Percentiles rank a stretch among this genome's conserved stretches.
phyloP scores from a whole-genome alignment of 2,329 filamentous ascomycete species.

The Thielaviopsis populi region DNA sequence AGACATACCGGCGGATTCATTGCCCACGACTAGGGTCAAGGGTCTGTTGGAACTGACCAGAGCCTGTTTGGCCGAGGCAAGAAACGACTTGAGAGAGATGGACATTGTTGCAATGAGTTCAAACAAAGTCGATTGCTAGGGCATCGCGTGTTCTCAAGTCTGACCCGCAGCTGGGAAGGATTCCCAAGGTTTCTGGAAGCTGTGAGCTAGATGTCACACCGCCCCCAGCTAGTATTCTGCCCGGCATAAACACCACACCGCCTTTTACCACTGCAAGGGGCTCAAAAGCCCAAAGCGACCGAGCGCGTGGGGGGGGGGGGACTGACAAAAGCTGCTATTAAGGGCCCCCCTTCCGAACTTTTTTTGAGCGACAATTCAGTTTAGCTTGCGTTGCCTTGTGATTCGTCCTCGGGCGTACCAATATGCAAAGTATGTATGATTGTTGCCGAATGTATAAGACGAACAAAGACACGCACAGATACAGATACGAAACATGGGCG shows the following conservation, averaged over 20 bases:
- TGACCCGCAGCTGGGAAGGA: not conserved
- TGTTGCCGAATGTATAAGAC: too few species aligned
- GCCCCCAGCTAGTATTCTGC: not conserved
- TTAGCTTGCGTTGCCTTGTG: too few species aligned
- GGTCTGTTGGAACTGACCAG: slow-evolving; percentile 29
- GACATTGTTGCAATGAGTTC: not conserved
- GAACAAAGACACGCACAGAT: too few species aligned
- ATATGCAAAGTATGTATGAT: too few species aligned
- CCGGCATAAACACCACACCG: not conserved
- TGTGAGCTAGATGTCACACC: not conserved
- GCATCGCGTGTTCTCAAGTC: not conserved
- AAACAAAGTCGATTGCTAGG: not conserved
- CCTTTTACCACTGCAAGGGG: not conserved
- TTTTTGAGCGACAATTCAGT: too few species aligned
- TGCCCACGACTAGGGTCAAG: slow-evolving; percentile 49
- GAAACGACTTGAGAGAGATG: slow-evolving; percentile 34
- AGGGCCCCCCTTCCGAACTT: too few species aligned
- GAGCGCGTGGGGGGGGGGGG: too few species aligned
- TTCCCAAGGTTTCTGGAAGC: too few species aligned
- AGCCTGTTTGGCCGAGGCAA: slow-evolving; percentile 34
- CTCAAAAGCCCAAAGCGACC: too few species aligned
- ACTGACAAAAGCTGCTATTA: too few species aligned
- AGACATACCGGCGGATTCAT: slow-evolving; percentile 46
- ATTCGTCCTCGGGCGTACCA: too few species aligned
- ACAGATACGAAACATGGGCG: too few species aligned